Evolutionary conservation across 345 rosid genomes (phyloP).

Genomic region (Moricandia arvensis): DNA sequence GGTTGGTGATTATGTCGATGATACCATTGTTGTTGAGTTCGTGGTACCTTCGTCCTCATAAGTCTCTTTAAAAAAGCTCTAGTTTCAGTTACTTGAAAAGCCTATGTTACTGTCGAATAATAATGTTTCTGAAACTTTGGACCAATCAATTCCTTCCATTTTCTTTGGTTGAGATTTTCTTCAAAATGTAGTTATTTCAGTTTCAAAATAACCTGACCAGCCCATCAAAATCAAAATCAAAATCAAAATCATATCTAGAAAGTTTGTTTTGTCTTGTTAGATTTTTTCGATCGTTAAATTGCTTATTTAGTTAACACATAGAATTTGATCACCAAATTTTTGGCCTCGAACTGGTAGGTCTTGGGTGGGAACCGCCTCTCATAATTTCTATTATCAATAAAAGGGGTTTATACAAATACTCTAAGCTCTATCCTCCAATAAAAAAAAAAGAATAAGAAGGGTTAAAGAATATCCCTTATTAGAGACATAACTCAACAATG

Average conservation of each 20-base stretch:
- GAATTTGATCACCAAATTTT: no score
- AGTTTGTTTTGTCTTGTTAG: not conserved
- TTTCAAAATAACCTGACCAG: not conserved
- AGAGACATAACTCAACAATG: no score
- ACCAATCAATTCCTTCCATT: not conserved
- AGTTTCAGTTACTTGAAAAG: not conserved
- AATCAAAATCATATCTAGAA: not conserved
- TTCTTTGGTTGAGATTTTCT: not conserved
- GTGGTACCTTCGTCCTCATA: constrained; percentile 43
- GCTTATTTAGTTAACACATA: no score
- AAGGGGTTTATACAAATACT: no score
- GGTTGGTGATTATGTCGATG: constrained; percentile 54
- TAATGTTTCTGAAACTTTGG: not conserved
- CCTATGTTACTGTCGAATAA: not conserved
- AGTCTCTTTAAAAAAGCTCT: not conserved
- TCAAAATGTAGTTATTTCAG: not conserved
- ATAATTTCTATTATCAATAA: no score
- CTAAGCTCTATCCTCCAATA: no score
- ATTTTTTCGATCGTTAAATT: no score
- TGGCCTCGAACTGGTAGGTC: no score
- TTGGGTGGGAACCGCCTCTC: no score
- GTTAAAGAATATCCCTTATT: no score
- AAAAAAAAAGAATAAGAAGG: no score
- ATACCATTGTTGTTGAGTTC: constrained; percentile 58
- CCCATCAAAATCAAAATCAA: not conserved